Conservation (phyloP, 805 yeast species). For the Pichia cabralensis region DNA sequence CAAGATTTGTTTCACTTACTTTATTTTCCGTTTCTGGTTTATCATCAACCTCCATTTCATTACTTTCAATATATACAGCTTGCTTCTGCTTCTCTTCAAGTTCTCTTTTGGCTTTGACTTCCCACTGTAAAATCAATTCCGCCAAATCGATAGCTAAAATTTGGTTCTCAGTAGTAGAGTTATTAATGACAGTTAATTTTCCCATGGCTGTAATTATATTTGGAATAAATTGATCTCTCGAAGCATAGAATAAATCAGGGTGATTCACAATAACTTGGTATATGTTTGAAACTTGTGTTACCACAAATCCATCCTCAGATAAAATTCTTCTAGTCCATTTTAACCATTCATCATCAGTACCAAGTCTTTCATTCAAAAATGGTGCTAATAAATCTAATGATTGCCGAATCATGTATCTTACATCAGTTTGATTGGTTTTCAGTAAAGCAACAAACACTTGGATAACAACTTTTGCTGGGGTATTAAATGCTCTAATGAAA, state of each 20-base stretch:
- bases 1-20: neutral
- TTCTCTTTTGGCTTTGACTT: constrained; percentile 28
- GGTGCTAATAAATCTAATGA: constrained; percentile 87
- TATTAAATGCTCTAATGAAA: constrained; percentile 80
- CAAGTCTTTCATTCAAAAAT: constrained; percentile 64
- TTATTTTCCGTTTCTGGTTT: neutral
- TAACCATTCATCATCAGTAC: constrained; percentile 61
- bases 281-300: constrained; percentile 75
- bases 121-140: constrained; percentile 82
- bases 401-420: constrained; percentile 72
- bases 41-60: constrained; percentile 3
- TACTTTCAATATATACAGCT: neutral
- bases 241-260: constrained; percentile 72
- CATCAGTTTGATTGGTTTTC: constrained; percentile 77
- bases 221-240: constrained; percentile 82
- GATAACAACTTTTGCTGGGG: constrained; percentile 79
- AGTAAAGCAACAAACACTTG: constrained; percentile 88
- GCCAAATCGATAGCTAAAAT: constrained; percentile 82
- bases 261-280: constrained; percentile 85
- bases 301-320: constrained; percentile 82
- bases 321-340: constrained; percentile 91
- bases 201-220: constrained; percentile 90
- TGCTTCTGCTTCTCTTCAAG: neutral
- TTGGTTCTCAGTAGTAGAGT: constrained; percentile 74
- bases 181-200: constrained; percentile 68